Evolutionary conservation across 1,284 basidiomycete genomes (phyloP), one percentile per base, ranked within the genome.

Genomic region (Flammula alnicola): DNA sequence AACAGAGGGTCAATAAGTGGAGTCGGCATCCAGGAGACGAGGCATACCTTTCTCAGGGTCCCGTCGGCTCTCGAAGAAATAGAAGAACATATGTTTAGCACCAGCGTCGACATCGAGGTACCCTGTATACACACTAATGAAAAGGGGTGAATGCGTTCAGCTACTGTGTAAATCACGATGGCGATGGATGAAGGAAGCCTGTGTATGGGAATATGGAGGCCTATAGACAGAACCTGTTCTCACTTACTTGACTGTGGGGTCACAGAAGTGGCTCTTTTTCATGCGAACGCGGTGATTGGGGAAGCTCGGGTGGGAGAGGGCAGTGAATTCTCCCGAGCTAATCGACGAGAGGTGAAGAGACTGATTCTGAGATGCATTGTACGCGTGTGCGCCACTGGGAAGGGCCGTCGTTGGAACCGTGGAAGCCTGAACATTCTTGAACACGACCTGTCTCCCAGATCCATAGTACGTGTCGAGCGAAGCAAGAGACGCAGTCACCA

Each of bases 1-100:
- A 44, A 33, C 23, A 38, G 11, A 19, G 39, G 11, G 14, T 36
- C 16, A 30, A 19, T 26, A 25, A 10, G 14, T 14, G 12, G 25
- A 16, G 12, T 22, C 5, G 4, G 17, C 16, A 29, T 23, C n/a
- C 5, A 20, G 17, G 27, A 12, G 32, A 20, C 3, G 10, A 35
- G 19, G 37, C 31, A 42, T 39, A 56, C 57, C 57, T 45, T 71
- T 79, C 27, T 75, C 73, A 3, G 89, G 88, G 56, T 88, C 73
- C 52, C 70, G 78, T 47, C 91, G 73, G 51, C 84, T 88, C 68
- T 93, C 91, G 68, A 94, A 93, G 67, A 93, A 93, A 74, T 91
- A 91, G 74, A 92, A 94, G 74, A 93, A 94, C 32, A 93, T 67
- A 56, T 88, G 86, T 40, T 84, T 79, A 14, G 57, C 51, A 43